A percentile compares a stretch with the other conserved stretches of the same genome.
Conservation (phyloP, 768 basidiomycete species). For the Boletus rubroflammeus region DNA sequence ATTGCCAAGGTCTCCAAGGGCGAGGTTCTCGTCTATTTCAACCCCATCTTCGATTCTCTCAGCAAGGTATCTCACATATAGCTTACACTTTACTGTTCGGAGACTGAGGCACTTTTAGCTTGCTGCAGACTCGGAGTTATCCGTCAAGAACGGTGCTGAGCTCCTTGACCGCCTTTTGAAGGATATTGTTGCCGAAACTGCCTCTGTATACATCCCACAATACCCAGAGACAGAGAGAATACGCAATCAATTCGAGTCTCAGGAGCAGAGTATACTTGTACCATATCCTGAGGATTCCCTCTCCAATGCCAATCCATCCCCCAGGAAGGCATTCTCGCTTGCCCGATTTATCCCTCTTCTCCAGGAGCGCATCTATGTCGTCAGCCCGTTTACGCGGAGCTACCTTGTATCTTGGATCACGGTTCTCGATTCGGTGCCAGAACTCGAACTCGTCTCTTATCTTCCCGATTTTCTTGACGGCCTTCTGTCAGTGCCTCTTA, state of each 20-base stretch:
- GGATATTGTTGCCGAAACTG: slow-evolving; percentile 96
- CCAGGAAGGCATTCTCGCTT: slow-evolving; percentile 85
- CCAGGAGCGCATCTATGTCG: slow-evolving; percentile 88
- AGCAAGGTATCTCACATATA: slow-evolving; percentile 68
- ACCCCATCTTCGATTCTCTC: slow-evolving; percentile 95
- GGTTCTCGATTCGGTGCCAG: slow-evolving; percentile 93
- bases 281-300: slow-evolving; percentile 51
- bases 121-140: slow-evolving; percentile 90
- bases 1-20: slow-evolving; percentile 97
- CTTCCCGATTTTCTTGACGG: slow-evolving; percentile 95
- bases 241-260: slow-evolving; percentile 42
- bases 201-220: slow-evolving; percentile 89
- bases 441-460: slow-evolving; percentile 91
- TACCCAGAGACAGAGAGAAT: slow-evolving; percentile 76
- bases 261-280: slow-evolving; percentile 57
- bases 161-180: slow-evolving; percentile 95
- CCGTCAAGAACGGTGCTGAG: slow-evolving; percentile 98
- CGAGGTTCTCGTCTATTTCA: slow-evolving; percentile 94
- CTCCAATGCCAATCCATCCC: slow-evolving; percentile 27
- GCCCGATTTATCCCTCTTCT: slow-evolving; percentile 93
- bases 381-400: slow-evolving; percentile 92
- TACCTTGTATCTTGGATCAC: slow-evolving; percentile 98
- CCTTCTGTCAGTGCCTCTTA: slow-evolving; percentile 60
- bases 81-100: slow-evolving; percentile 1
- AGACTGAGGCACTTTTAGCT: slow-evolving; percentile 51